A percentile compares a stretch with the other conserved stretches of the same genome.
phyloP scores from a whole-genome alignment of 306 rosid genomes.

The Vigna trinervia region DNA sequence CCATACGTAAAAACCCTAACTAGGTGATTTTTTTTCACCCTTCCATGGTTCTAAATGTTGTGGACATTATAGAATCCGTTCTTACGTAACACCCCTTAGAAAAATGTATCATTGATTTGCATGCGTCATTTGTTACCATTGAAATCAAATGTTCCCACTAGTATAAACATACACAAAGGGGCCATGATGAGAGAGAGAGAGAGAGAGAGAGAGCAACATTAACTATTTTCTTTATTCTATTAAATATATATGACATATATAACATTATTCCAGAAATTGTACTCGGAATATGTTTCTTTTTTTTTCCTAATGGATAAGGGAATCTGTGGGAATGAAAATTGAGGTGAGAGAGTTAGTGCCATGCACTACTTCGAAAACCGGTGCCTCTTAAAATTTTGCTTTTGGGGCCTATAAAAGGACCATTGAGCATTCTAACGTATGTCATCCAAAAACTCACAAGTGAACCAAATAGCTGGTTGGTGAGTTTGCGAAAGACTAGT shows the following conservation, averaged over 20 bases:
- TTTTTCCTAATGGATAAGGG: slow-evolving; percentile 42
- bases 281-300: background rate
- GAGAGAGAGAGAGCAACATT: slow-evolving; percentile 14
- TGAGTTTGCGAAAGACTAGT: slow-evolving; percentile 20
- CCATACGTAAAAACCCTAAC: background rate
- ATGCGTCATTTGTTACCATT: slow-evolving; percentile 53
- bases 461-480: slow-evolving; percentile 3
- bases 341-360: slow-evolving; percentile 56
- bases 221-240: slow-evolving; percentile 14
- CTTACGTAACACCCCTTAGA: slow-evolving; percentile 31
- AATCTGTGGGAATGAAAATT: slow-evolving; percentile 33
- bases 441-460: slow-evolving; percentile 48
- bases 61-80: slow-evolving; percentile 43
- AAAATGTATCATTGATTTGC: slow-evolving; percentile 31
- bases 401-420: slow-evolving; percentile 56
- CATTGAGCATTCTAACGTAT: background rate
- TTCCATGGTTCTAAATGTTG: slow-evolving; percentile 24
- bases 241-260: too few relatives aligned
- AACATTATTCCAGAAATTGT: slow-evolving; percentile 2
- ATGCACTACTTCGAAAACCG: slow-evolving; percentile 41
- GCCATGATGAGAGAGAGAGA: background rate
- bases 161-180: background rate
- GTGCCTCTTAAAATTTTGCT: slow-evolving; percentile 18
- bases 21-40: background rate
- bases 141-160: slow-evolving; percentile 52